Evolutionary conservation across 2,329 filamentous ascomycete species (phyloP), one percentile per base, ranked within the genome.

Genomic region (Botrytis cinerea): DNA sequence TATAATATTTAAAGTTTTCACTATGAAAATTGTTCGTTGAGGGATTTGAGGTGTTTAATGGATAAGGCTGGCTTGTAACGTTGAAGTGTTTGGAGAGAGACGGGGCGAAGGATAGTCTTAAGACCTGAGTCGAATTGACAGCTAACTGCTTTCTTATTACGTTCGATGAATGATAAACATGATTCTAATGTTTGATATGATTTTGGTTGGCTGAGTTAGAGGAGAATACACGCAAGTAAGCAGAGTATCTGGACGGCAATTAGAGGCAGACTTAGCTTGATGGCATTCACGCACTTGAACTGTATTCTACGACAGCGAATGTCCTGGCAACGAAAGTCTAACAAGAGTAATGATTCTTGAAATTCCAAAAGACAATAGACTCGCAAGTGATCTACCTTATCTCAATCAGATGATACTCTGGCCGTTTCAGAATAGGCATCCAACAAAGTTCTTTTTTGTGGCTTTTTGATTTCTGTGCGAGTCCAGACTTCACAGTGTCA

Each of bases 1-100:
- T 54, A 28, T 38, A 28, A 14, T 0, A 8, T 28, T 0, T 4
- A 9, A 22, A 18, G 20, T 0, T 8, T n/a, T 8, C 4, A 5
- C 8, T 22, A 28, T 14, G 2, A 8, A 12, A 2, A 67, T 20
- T 1, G 4, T 22, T 28, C 4, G 4, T 4, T 12, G 14, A n/a
- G 7, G 0, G 1, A 57, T 22, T 4, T 18, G 16, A 18, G 32
- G 1, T 10, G 16, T 20, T 54, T 18, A 6, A 9, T 8, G 22
- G 25, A 28, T 0, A 8, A 54, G 4, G 54, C 9, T 54, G 32
- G 46, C 25, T 40, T 54, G 16, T 18, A n/a, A n/a, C 4, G 25
- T 67, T 54, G 46, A 40, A 67, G 64, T 54, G 46, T 54, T 40
- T 8, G 22, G 46, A 28, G 14, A 51, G 64, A 32, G 18, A 14